Conservation (phyloP, 768 basidiomycete species). For the Tulasnella calospora region DNA sequence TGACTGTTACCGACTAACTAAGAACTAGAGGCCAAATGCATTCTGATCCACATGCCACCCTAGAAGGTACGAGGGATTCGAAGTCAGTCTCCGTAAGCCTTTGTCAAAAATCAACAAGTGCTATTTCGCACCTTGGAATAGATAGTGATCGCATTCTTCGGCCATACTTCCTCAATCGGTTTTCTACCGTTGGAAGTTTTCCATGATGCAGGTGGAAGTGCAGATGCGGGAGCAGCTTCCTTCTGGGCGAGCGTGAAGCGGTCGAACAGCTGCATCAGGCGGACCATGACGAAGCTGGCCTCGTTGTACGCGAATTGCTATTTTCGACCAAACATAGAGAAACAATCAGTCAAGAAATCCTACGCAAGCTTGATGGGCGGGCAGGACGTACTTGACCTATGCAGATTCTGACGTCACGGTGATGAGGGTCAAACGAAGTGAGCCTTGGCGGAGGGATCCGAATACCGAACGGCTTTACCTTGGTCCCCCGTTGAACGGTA, state of each 20-base stretch:
- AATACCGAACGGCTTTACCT: no score
- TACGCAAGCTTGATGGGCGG: background rate
- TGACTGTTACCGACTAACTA: background rate
- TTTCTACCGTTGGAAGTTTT: constrained; percentile 16
- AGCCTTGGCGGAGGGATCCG: no score
- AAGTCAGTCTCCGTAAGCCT: background rate
- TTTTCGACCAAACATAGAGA: background rate
- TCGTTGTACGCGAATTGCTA: constrained; percentile 30
- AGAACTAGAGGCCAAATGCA: background rate
- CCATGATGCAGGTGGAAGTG: constrained; percentile 25
- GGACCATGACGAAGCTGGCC: constrained; percentile 28
- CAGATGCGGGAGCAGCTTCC: constrained; percentile 11
- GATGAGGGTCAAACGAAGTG: no score
- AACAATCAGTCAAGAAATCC: background rate
- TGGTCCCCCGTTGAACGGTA: no score
- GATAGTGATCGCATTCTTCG: constrained; percentile 18
- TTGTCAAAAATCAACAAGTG: background rate
- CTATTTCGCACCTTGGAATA: constrained; percentile 24
- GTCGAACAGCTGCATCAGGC: constrained; percentile 24
- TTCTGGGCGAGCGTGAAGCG: constrained; percentile 21
- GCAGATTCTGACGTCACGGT: background rate
- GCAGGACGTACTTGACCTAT: constrained; percentile 11
- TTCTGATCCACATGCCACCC: constrained; percentile 19
- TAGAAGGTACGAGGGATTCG: background rate
- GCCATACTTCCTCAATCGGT: constrained; percentile 22